Conservation (phyloP, 768 basidiomycete genomes). For the Hygrophoropsis aurantiaca region DNA sequence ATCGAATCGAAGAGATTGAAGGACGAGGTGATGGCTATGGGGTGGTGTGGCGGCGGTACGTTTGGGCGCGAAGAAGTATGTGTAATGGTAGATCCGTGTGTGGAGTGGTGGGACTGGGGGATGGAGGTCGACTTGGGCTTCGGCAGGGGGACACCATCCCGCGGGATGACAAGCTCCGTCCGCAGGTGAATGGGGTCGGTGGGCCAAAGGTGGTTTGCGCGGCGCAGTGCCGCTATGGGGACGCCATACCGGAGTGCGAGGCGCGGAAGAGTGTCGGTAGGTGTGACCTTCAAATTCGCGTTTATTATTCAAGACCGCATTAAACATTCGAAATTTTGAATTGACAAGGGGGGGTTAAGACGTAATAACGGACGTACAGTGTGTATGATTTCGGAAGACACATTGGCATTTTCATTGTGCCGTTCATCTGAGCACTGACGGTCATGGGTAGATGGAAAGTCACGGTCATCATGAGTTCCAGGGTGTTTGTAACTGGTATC, state of each 20-base stretch:
- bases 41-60: not conserved
- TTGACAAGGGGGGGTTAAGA: no score
- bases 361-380: no score
- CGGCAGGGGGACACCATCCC: constrained; percentile 6
- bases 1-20: constrained; percentile 21
- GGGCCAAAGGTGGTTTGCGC: constrained; percentile 91
- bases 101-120: no score
- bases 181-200: constrained; percentile 91
- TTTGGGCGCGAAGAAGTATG: not conserved
- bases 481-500: no score
- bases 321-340: no score
- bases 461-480: no score
- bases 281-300: constrained; percentile 62
- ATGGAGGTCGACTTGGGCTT: constrained; percentile 4
- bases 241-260: constrained; percentile 91
- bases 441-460: no score
- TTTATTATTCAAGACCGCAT: no score
- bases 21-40: constrained; percentile 9
- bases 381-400: no score
- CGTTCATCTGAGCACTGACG: no score
- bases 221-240: constrained; percentile 75
- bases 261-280: constrained; percentile 80
- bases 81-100: no score
- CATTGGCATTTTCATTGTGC: no score
- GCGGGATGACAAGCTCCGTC: constrained; percentile 76